Conservation (phyloP, 1,284 basidiomycete genomes). For the Psilocybe mexicana region DNA sequence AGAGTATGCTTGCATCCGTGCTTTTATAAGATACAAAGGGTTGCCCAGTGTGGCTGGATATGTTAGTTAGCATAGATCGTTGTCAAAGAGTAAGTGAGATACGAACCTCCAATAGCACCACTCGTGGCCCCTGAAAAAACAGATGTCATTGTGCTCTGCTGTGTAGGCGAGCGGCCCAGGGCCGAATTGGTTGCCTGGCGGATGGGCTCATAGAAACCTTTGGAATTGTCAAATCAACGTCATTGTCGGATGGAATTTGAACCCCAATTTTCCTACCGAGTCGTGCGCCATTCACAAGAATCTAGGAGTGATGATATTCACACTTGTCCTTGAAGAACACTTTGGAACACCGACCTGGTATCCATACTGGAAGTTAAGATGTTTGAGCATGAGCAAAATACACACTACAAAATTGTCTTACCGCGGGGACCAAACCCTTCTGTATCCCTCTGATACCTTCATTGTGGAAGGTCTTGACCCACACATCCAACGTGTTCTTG, state of each 20-base stretch:
- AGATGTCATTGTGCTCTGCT: slow-evolving; percentile 74
- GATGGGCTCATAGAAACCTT: slow-evolving; percentile 96
- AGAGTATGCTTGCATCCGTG: slow-evolving; percentile 97
- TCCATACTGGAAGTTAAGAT: slow-evolving; percentile 61
- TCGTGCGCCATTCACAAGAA: slow-evolving; percentile 92
- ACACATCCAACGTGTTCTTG: slow-evolving; percentile 84
- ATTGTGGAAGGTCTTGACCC: slow-evolving; percentile 87
- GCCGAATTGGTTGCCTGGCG: slow-evolving; percentile 71
- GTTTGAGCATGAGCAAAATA: too few species aligned
- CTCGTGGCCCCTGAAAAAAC: slow-evolving; percentile 85
- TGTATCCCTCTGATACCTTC: slow-evolving; percentile 93
- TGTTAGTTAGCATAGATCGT: background rate
- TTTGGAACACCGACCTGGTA: slow-evolving; percentile 69
- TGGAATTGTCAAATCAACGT: background rate
- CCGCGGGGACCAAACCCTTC: slow-evolving; percentile 87
- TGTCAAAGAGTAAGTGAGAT: background rate
- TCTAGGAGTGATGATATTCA: slow-evolving; percentile 42
- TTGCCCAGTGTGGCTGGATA: slow-evolving; percentile 82
- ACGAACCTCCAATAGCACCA: slow-evolving; percentile 85
- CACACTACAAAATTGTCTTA: slow-evolving; percentile 43
- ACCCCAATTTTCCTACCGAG: slow-evolving; percentile 54
- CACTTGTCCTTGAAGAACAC: background rate
- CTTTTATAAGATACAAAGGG: slow-evolving; percentile 97
- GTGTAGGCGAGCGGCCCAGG: slow-evolving; percentile 62
- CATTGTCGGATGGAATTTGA: background rate